Evolutionary conservation across 805 yeast genomes (phyloP).

Genomic region (Cyberlindnera americana): DNA sequence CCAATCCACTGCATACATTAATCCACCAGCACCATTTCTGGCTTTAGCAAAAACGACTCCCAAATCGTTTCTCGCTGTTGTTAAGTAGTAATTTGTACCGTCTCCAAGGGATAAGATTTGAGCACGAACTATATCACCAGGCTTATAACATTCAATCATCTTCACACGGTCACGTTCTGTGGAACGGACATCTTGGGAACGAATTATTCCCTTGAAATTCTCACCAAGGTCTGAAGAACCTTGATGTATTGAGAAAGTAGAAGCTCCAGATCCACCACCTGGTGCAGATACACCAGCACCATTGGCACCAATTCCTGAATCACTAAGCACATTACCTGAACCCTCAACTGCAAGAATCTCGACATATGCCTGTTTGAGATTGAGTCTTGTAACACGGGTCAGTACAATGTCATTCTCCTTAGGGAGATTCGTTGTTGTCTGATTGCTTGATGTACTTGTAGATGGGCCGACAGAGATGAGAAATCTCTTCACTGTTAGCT

Average conservation of each 20-base stretch:
- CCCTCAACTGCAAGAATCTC: conserved; percentile 73
- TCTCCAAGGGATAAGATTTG: conserved; percentile 83
- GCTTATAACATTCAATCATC: conserved; percentile 73
- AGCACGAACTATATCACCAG: conserved; percentile 92
- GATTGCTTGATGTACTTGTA: conserved; percentile 9
- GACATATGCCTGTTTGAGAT: conserved; percentile 66
- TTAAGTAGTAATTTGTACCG: conserved; percentile 83
- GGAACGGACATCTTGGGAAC: conserved; percentile 85
- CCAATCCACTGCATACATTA: conserved; percentile 93
- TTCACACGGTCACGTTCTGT: conserved; percentile 88
- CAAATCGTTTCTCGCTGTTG: conserved; percentile 85
- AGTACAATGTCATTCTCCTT: conserved; percentile 81
- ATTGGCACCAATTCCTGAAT: conserved; percentile 64
- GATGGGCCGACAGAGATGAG: conserved; percentile 30
- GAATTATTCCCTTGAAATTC: conserved; percentile 78
- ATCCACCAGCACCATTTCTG: conserved; percentile 60
- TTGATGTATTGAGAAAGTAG: conserved; percentile 39
- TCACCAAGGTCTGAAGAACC: conserved; percentile 77
- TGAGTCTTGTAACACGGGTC: conserved; percentile 66
- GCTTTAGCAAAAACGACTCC: conserved; percentile 91
- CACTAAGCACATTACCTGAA: conserved; percentile 51
- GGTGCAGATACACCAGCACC: conserved; percentile 38
- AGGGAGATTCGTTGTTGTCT: conserved; percentile 47
- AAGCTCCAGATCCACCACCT: conserved; percentile 57
- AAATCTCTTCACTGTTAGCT: conserved; percentile 5